These are phyloP conservation scores for Collariella sp. DNA, from an alignment of 495 filamentous ascomycete genomes.

Conservation along the genomic window DNA sequence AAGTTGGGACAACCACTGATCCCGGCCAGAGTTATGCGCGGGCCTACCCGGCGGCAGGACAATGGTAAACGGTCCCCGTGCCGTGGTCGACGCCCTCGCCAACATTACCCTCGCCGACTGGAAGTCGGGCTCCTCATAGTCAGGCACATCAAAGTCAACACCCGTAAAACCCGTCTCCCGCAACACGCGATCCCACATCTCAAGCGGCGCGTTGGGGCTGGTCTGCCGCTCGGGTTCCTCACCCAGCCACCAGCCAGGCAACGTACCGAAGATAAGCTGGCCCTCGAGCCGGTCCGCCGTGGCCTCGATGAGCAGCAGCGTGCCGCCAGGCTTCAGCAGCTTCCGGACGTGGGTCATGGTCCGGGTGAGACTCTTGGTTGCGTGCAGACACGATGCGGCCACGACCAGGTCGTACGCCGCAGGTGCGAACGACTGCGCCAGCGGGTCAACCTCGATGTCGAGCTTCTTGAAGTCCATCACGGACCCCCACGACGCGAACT, in stretches of 20 bases:
- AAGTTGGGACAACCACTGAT: too few species aligned
- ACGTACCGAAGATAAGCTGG: conserved; percentile 27
- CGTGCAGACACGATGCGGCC: conserved; percentile 42
- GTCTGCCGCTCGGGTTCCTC: conserved; percentile 26
- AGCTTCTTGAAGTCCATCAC: conserved; percentile 38
- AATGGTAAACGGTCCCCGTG: too few species aligned
- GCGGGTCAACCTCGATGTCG: conserved; percentile 42
- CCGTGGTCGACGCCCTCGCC: too few species aligned
- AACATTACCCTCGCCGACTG: too few species aligned
- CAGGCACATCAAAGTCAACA: not conserved
- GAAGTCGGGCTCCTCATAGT: too few species aligned
- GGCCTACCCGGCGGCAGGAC: too few species aligned
- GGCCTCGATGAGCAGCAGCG: conserved; percentile 31
- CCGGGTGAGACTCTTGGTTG: conserved; percentile 28
- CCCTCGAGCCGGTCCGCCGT: conserved; percentile 28
- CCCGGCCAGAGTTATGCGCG: too few species aligned
- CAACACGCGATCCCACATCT: conserved; percentile 6
- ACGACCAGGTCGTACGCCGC: conserved; percentile 46
- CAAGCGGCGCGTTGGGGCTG: conserved; percentile 16
- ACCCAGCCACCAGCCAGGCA: conserved; percentile 42
- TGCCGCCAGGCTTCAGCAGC: conserved; percentile 35
- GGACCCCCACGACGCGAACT: conserved; percentile 26
- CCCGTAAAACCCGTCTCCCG: not conserved
- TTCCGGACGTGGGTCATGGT: conserved; percentile 29
- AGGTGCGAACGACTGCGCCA: conserved; percentile 38